Base-by-base conservation (phyloP, 2,329 filamentous ascomycete genomes). In the Triangularia verruculosa region DNA sequence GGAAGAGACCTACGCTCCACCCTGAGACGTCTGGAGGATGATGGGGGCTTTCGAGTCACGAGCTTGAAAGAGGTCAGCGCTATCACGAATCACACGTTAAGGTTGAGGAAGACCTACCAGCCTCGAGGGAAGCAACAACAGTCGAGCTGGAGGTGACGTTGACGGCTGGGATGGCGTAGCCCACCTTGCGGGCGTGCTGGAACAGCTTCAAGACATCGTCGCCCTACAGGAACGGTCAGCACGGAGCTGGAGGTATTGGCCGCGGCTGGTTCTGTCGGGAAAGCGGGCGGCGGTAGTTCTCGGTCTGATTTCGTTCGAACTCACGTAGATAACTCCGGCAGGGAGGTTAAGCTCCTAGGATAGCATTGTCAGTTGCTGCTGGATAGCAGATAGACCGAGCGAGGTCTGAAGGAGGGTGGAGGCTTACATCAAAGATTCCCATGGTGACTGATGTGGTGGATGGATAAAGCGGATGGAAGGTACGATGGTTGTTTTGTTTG, bases 121-220 rank as follows among this genome's bases (percentile, higher is more conserved):
- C 95, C 86, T 99, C 95, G 72, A 99, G 92, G 61, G 92, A 82
- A 73, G 92, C 88, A 70, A 97, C 89, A 57, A 72, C 75, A 60
- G 82, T 83, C 68, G 92, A 97, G 67, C 91, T 96, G 51, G 93
- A 96, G 72, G 94, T 98, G 75, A 96, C 91, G 82, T 98, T 97
- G 78, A 93, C 88, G 75, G 92, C 92, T 66, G 92, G 93, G 73
- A 97, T 92, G 73, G 93, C 93, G 75, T 93, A 97, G 69, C 89
- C 82, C 76, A 96, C 86, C 83, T 95, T 86, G 78, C 93, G 90
- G 71, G 91, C 91, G 79, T 97, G 92, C 80, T 93, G 86, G 83
- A 97, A 97, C 74, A 97, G 90, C 72, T 71, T 67, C 55, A 69
- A 60, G 34, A 69, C 67, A 61, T 69, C 63, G 32, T 69, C 68